phyloP scores from a whole-genome alignment of 257 asterid genomes.

The Leptodermis oblonga region DNA sequence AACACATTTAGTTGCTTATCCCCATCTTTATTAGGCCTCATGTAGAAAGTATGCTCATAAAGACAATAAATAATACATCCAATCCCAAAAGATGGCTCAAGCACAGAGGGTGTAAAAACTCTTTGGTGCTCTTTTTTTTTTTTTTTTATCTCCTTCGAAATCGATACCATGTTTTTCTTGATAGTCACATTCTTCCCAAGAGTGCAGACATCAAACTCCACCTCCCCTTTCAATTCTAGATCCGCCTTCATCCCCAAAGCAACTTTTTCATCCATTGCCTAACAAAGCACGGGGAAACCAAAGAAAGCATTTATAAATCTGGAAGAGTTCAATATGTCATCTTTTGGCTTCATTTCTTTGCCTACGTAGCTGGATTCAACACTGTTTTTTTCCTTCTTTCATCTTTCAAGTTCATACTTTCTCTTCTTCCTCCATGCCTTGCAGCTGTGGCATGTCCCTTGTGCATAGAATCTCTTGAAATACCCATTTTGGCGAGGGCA shows the following conservation, averaged over 20 bases:
- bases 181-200: constrained; percentile 62
- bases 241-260: constrained; percentile 71
- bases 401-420: too few relatives aligned
- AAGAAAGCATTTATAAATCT: background rate
- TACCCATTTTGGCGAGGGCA: too few relatives aligned
- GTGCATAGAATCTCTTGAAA: too few relatives aligned
- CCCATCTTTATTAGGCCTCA: constrained; percentile 63
- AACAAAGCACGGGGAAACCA: constrained; percentile 5
- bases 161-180: constrained; percentile 63
- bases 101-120: constrained; percentile 80
- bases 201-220: constrained; percentile 61
- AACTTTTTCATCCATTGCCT: constrained; percentile 75
- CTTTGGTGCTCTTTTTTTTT: constrained; percentile 70
- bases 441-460: too few relatives aligned
- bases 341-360: background rate
- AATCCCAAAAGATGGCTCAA: constrained; percentile 89
- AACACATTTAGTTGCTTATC: constrained; percentile 79
- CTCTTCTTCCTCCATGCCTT: too few relatives aligned
- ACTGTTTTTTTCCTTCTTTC: background rate
- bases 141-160: constrained; percentile 57
- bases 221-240: constrained; percentile 63
- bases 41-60: constrained; percentile 72
- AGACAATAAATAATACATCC: constrained; percentile 87
- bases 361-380: background rate
- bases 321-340: background rate